phyloP scores from a whole-genome alignment of 805 yeast genomes.

The Candida koratica region DNA sequence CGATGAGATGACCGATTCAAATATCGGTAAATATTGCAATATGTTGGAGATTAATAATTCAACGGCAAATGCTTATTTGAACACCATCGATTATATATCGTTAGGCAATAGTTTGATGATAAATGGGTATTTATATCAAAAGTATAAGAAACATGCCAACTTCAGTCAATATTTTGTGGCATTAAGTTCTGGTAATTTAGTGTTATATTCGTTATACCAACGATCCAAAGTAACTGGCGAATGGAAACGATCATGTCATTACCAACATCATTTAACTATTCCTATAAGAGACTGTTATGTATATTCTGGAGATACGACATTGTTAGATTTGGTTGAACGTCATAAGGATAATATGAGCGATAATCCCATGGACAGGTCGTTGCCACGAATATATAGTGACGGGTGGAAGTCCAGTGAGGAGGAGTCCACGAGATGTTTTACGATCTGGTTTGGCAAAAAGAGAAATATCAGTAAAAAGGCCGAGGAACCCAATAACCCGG shows the following conservation, averaged over 20 bases:
- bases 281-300: constrained; percentile 68
- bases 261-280: constrained; percentile 52
- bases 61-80: constrained; percentile 48
- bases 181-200: constrained; percentile 65
- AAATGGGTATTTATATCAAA: constrained; percentile 67
- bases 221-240: constrained; percentile 46
- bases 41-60: constrained; percentile 53
- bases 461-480: constrained; percentile 34
- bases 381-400: constrained; percentile 73
- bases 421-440: constrained; percentile 71
- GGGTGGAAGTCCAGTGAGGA: constrained; percentile 85
- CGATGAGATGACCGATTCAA: constrained; percentile 55
- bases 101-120: constrained; percentile 56
- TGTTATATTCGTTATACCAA: constrained; percentile 50
- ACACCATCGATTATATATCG: constrained; percentile 55
- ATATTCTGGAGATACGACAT: constrained; percentile 65
- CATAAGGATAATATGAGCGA: constrained; percentile 44
- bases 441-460: constrained; percentile 77
- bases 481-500: constrained; percentile 36
- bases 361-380: constrained; percentile 51
- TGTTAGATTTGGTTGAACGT: constrained; percentile 49
- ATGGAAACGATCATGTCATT: constrained; percentile 45
- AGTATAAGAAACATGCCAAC: constrained; percentile 62
- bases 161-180: constrained; percentile 61
- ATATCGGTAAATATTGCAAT: constrained; percentile 36